Conservation (phyloP, 2,329 filamentous ascomycete species). For the Rhinocladiella similis region DNA sequence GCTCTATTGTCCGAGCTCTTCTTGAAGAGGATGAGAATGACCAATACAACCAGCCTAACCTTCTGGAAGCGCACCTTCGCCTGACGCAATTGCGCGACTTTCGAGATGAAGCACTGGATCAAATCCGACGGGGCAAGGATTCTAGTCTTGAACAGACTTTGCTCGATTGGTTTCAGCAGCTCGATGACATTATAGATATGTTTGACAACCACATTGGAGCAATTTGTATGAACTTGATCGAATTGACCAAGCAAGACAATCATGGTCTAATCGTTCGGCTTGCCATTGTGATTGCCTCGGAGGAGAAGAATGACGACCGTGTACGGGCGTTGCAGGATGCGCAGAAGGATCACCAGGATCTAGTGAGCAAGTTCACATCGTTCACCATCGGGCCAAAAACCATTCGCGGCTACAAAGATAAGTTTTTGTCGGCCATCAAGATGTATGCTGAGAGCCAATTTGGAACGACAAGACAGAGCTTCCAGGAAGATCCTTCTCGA, state of each 20-base stretch:
- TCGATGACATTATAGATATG: slow-evolving; percentile 87
- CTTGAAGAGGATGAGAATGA: slow-evolving; percentile 82
- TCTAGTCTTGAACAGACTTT: slow-evolving; percentile 75
- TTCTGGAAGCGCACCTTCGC: slow-evolving; percentile 87
- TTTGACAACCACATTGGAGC: slow-evolving; percentile 94
- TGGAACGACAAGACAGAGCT: slow-evolving; percentile 68
- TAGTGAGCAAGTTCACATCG: slow-evolving; percentile 89
- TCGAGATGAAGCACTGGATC: slow-evolving; percentile 92
- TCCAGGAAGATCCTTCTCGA: slow-evolving; percentile 77
- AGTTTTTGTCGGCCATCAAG: slow-evolving; percentile 80
- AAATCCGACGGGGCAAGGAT: slow-evolving; percentile 79
- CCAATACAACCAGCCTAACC: slow-evolving; percentile 84
- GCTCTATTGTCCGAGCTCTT: slow-evolving; percentile 74
- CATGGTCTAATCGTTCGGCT: slow-evolving; percentile 86
- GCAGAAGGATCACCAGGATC: slow-evolving; percentile 91
- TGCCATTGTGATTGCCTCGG: slow-evolving; percentile 88
- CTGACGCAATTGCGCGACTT: slow-evolving; percentile 91
- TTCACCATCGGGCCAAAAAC: slow-evolving; percentile 93
- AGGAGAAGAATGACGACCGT: slow-evolving; percentile 94
- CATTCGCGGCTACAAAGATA: slow-evolving; percentile 93
- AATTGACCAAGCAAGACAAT: slow-evolving; percentile 81
- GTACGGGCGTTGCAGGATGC: slow-evolving; percentile 91
- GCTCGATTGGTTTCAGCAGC: slow-evolving; percentile 81
- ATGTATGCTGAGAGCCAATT: slow-evolving; percentile 74
- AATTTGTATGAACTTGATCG: slow-evolving; percentile 86